Conservation (phyloP, 1,284 basidiomycete species). For the Pseudozyma pruni region DNA sequence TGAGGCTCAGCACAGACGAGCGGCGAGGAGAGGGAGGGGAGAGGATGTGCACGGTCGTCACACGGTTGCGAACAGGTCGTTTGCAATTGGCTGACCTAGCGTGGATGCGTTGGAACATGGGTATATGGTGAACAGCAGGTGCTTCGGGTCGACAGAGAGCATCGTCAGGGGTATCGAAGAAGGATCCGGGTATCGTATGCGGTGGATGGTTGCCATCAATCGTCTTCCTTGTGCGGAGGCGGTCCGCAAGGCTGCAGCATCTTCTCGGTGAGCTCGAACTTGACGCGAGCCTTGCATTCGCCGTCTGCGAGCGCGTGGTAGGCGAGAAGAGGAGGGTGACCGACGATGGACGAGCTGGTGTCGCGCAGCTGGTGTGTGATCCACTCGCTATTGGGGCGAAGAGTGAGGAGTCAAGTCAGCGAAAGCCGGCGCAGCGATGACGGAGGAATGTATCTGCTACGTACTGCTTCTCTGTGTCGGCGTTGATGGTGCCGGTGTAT, state of each 20-base stretch:
- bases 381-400: constrained; percentile 82
- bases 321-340: constrained; percentile 84
- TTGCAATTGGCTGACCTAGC: background rate
- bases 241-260: constrained; percentile 99
- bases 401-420: constrained; percentile 4
- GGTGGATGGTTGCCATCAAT: constrained; percentile 63
- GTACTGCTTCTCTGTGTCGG: constrained; percentile 65
- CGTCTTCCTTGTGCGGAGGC: constrained; percentile 91
- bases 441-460: constrained; percentile 23
- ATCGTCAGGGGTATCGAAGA: constrained; percentile 12
- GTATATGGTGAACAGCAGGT: too few species aligned
- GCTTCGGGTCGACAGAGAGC: too few species aligned
- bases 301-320: constrained; percentile 93
- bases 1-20: constrained; percentile 12
- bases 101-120: background rate
- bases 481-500: constrained; percentile 82
- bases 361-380: constrained; percentile 96
- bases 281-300: constrained; percentile 86
- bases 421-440: constrained; percentile 8
- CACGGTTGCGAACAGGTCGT: background rate
- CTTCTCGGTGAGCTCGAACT: constrained; percentile 80
- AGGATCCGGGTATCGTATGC: constrained; percentile 18
- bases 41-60: background rate
- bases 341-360: constrained; percentile 88
- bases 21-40: background rate